These are phyloP conservation scores for Poronia punctata DNA, from an alignment of 495 filamentous ascomycete genomes.

Conservation along the genomic window DNA sequence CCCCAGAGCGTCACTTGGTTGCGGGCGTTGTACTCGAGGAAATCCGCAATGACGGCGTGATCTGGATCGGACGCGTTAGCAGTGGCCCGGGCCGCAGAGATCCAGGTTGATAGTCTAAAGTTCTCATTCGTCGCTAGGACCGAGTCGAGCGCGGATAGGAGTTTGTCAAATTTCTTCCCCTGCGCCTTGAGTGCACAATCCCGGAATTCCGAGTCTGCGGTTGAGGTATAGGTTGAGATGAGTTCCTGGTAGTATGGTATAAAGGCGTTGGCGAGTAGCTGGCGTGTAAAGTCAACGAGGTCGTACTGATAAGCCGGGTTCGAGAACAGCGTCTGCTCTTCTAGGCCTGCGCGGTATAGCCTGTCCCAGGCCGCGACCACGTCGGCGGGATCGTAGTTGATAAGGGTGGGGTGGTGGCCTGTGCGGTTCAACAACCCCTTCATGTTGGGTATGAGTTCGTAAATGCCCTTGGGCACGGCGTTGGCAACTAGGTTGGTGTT, in stretches of 20 bases:
- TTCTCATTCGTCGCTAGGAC: slow-evolving; percentile 39
- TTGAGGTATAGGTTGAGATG: slow-evolving; percentile 31
- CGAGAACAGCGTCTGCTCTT: slow-evolving; percentile 33
- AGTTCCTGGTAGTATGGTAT: slow-evolving; percentile 32
- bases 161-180: slow-evolving; percentile 25
- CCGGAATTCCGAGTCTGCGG: slow-evolving; percentile 6
- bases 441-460: slow-evolving; percentile 38
- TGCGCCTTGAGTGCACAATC: slow-evolving; percentile 14
- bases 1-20: slow-evolving; percentile 52
- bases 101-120: slow-evolving; percentile 41
- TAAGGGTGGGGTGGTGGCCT: slow-evolving; percentile 34
- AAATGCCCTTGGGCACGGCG: slow-evolving; percentile 42
- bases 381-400: slow-evolving; percentile 37
- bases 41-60: slow-evolving; percentile 19
- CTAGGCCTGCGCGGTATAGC: slow-evolving; percentile 31
- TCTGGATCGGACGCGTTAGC: slow-evolving; percentile 18
- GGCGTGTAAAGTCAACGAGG: slow-evolving; percentile 45
- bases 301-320: slow-evolving; percentile 44
- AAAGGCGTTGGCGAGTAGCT: slow-evolving; percentile 45
- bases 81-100: slow-evolving; percentile 33
- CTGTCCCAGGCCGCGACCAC: slow-evolving; percentile 37
- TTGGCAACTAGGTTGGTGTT: slow-evolving; percentile 41
- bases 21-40: slow-evolving; percentile 44
- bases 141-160: slow-evolving; percentile 34
- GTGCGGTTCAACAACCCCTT: slow-evolving; percentile 31